A percentile compares a stretch with the other conserved stretches of the same genome.
These are phyloP conservation scores for Lycium barbarum DNA, from an alignment of 257 asterid species.

Conservation along the genomic window DNA sequence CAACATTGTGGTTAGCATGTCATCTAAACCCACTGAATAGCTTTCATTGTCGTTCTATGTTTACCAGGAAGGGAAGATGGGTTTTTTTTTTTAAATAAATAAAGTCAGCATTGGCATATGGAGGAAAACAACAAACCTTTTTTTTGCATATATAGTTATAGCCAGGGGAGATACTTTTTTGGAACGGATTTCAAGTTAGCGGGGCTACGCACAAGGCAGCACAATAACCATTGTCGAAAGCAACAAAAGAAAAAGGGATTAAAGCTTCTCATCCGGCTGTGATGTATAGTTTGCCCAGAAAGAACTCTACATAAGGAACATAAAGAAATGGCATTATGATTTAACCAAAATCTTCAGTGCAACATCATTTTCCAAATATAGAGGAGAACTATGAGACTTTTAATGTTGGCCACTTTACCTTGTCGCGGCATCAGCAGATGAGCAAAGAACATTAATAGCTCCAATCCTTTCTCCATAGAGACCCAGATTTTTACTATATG, in stretches of 20 bases:
- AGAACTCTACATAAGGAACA: background rate
- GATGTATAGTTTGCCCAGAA: background rate
- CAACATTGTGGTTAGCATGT: background rate
- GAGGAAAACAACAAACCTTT: background rate
- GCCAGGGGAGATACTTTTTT: background rate
- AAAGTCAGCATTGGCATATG: background rate
- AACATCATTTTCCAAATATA: background rate
- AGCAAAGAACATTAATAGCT: conserved; percentile 89
- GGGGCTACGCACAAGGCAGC: background rate
- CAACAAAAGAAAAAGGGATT: background rate
- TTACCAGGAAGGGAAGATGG: background rate
- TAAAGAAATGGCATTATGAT: background rate
- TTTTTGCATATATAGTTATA: background rate
- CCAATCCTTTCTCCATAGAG: conserved; percentile 97
- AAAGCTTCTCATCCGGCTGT: background rate
- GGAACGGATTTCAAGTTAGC: background rate
- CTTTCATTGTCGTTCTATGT: conserved; percentile 2
- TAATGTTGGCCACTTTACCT: conserved; percentile 52
- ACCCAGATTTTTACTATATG: conserved; percentile 94
- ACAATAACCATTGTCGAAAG: conserved; percentile 9
- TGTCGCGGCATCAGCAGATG: conserved; percentile 78
- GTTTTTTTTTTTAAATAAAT: background rate
- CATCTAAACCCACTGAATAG: background rate
- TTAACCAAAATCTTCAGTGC: background rate
- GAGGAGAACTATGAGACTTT: background rate